Evolutionary conservation across 2,329 filamentous ascomycete species (phyloP), one percentile per base, ranked within the genome.

Genomic region (Lachnellula willkommii): DNA sequence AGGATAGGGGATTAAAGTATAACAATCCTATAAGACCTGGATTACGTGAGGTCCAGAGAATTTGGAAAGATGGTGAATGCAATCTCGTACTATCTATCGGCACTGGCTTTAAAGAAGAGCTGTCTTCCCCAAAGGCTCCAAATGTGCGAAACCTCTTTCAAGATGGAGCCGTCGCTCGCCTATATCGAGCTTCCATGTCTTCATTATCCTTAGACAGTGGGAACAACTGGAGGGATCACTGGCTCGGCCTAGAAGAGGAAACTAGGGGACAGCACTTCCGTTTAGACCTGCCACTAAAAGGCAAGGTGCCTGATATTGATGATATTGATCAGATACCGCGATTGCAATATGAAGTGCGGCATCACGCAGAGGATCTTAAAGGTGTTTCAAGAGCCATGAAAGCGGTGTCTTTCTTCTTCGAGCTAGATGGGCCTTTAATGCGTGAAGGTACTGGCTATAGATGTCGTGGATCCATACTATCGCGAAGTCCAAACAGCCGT

Each of bases 341-440:
- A 32, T 57, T 66, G 11, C 47, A 60, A 28, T 42, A 60, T 47
- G 51, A 56, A 32, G 54, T 64, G 43, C 35, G 39, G 22, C 37
- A 55, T 53, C 49, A 65, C 43, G 43, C 50, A 12, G 52, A 50
- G 26, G 59, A 59, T 50, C 45, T 57, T n/a, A 50, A 56, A 22
- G 54, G 58, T 47, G 52, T 60, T 49, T 37, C 50, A 24, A 50
- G 59, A 24, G 53, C 60, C 7, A 56, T 58, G 11, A 59, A 59
- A 48, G 58, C 58, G 14, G 52, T 63, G 12, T 53, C 60, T 35
- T 63, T 66, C 50, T 66, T 62, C 54, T 66, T 65, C 53, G 50
- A 65, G 52, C 58, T 66, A 12, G 35, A 59, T 37, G 36, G 22
- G 43, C 50, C 56, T 32, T 51, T 57, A 36, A 39, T 54, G 2